Evolutionary conservation across 208 protist species (phyloP), one percentile per base, ranked within the genome.

Genomic region (Novymonas esmeraldas): DNA sequence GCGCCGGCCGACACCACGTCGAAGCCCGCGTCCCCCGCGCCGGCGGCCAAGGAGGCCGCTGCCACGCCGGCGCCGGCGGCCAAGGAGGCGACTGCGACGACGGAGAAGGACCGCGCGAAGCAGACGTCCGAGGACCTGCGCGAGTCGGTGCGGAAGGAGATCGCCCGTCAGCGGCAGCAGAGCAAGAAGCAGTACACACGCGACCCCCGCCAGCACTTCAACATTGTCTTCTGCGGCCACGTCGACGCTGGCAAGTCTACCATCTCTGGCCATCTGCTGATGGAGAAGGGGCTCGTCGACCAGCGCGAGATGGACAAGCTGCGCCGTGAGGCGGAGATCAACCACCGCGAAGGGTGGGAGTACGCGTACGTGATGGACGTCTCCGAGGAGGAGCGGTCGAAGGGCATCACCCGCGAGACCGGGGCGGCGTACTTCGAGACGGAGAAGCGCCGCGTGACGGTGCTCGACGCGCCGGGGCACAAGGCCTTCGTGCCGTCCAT

Each of bases 221-320:
- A 99, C 83, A 82, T 99, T 55, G 97, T 99, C 39, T 99, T 99
- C 84, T 98, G 99, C 73, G 99, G 99, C 26, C 98, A 99, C 82
- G 98, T 99, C 36, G 98, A 99, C 85, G 98, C 98, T 29, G 98
- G 99, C 55, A 99, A 99, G 82, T 99, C 97, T 11, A 99, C 98
- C 28, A 97, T 99, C 59, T 97, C 90, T 7, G 99, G 98, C 36
- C 97, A 99, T 64, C 85, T 99, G 14, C 78, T 99, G 38, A 92
- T 92, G 78, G 77, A 98, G 48, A 98, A 97, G 56, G 97, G 97
- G 24, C 80, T 93, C 63, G 95, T 99, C 9, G 99, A 99, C 79
- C 80, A 99, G 78, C 96, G 99, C 51, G 99, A 98, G 51, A 95
- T 99, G 66, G 98, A 99, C 38, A 99, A 99, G 88, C 98, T 99